Conservation (phyloP, 148 eudicot genomes). For the Chenopodium album region DNA sequence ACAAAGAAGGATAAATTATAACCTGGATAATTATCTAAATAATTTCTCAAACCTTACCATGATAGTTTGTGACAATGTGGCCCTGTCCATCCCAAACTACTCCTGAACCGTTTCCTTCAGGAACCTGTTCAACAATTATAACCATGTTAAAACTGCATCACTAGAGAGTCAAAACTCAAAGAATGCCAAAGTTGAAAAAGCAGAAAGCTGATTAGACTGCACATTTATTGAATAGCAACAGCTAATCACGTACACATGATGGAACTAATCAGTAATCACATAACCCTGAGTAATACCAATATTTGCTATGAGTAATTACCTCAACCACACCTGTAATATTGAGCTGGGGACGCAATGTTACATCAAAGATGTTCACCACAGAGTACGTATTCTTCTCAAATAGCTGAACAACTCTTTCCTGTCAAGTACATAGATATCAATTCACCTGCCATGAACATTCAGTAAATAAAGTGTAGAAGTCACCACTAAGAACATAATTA, state of each 20-base stretch:
- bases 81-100: slow-evolving; percentile 90
- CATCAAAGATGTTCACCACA: slow-evolving; percentile 98
- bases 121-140: slow-evolving; percentile 46
- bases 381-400: slow-evolving; percentile 96
- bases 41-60: slow-evolving; percentile 54
- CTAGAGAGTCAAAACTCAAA: neutral
- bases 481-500: slow-evolving; percentile 12
- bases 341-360: slow-evolving; percentile 91
- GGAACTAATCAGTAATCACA: neutral
- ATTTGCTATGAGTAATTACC: slow-evolving; percentile 42
- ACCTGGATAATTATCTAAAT: no score
- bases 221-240: neutral
- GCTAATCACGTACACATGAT: neutral
- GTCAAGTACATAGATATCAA: slow-evolving; percentile 62
- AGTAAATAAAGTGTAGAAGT: slow-evolving; percentile 30
- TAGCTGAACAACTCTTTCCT: slow-evolving; percentile 85
- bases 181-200: slow-evolving; percentile 8
- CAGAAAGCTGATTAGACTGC: neutral
- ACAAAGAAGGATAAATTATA: no score
- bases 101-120: slow-evolving; percentile 99
- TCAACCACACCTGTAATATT: slow-evolving; percentile 84
- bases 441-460: slow-evolving; percentile 50
- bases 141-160: slow-evolving; percentile 3
- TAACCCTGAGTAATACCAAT: neutral
- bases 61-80: slow-evolving; percentile 94